These are phyloP conservation scores for Pouteria glomerata DNA, from an alignment of 148 eudicot species.

Conservation along the genomic window DNA sequence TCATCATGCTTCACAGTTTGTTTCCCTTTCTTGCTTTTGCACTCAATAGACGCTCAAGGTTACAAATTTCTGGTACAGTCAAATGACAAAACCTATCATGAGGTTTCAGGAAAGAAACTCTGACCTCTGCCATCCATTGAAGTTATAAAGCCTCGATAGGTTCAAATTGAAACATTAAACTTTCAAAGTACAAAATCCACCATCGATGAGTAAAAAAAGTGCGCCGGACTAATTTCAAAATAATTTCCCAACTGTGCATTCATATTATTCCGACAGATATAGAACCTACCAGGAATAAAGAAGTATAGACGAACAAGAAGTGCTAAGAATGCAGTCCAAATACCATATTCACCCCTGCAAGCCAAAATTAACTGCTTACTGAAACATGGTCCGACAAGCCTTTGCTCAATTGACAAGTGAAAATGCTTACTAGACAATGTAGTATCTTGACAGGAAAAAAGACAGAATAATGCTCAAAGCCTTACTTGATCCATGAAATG, in stretches of 20 bases:
- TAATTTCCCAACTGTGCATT: background rate
- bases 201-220: background rate
- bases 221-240: background rate
- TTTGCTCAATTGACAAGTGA: background rate
- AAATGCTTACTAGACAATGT: background rate
- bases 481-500: conserved; percentile 85
- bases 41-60: background rate
- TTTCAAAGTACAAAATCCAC: background rate
- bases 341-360: conserved; percentile 90
- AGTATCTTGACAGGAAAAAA: background rate
- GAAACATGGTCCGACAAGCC: conserved; percentile 1
- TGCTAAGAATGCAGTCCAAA: conserved; percentile 78
- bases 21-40: background rate
- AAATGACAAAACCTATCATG: conserved; percentile 4
- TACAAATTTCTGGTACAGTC: background rate
- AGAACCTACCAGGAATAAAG: conserved; percentile 68
- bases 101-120: background rate
- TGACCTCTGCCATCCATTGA: background rate
- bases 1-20: background rate
- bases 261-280: background rate
- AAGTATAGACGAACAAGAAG: conserved; percentile 84
- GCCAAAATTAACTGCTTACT: conserved; percentile 1
- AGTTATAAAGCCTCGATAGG: background rate
- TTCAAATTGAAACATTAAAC: background rate
- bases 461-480: conserved; percentile 3